Percentiles rank a stretch among this genome's conserved stretches.
phyloP scores from a whole-genome alignment of 192 early-diverging fungal species.

The Geranomyces variabilis region DNA sequence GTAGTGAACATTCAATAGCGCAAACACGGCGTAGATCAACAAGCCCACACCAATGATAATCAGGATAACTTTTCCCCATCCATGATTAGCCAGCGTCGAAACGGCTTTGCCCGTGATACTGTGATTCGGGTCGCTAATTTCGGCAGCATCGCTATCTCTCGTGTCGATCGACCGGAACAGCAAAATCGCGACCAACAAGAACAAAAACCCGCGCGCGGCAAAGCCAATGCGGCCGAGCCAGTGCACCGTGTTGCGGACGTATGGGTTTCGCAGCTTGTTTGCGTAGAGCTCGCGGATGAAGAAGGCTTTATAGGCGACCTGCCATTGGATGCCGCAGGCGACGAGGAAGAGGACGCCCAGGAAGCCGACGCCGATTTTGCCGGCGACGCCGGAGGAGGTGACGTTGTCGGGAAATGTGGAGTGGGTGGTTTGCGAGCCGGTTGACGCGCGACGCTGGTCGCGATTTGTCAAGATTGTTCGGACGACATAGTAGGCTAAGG shows the following conservation, averaged over 20 bases:
- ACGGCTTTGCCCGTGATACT: slow-evolving; percentile 27
- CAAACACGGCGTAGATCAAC: slow-evolving; percentile 18
- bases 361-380: slow-evolving; percentile 39
- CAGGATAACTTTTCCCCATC: slow-evolving; percentile 21
- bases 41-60: slow-evolving; percentile 19
- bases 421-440: slow-evolving; percentile 16
- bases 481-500: slow-evolving; percentile 33
- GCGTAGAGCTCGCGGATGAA: slow-evolving; percentile 34
- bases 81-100: background rate
- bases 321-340: slow-evolving; percentile 43
- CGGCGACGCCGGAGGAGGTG: slow-evolving; percentile 14
- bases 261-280: slow-evolving; percentile 12
- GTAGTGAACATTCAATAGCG: slow-evolving; percentile 10
- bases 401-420: slow-evolving; percentile 49
- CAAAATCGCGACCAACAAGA: slow-evolving; percentile 50
- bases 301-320: slow-evolving; percentile 29
- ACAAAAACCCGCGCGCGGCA: slow-evolving; percentile 46
- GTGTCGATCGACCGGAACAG: slow-evolving; percentile 35
- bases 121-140: background rate
- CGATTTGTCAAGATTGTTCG: slow-evolving; percentile 28
- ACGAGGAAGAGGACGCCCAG: slow-evolving; percentile 48
- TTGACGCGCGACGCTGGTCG: slow-evolving; percentile 16
- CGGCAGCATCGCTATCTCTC: background rate
- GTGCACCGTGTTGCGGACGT: slow-evolving; percentile 27
- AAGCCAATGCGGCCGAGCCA: slow-evolving; percentile 47